Evolutionary conservation across 345 rosid species (phyloP), one percentile per base, ranked within the genome.

Genomic region (Syzygium aqueum): DNA sequence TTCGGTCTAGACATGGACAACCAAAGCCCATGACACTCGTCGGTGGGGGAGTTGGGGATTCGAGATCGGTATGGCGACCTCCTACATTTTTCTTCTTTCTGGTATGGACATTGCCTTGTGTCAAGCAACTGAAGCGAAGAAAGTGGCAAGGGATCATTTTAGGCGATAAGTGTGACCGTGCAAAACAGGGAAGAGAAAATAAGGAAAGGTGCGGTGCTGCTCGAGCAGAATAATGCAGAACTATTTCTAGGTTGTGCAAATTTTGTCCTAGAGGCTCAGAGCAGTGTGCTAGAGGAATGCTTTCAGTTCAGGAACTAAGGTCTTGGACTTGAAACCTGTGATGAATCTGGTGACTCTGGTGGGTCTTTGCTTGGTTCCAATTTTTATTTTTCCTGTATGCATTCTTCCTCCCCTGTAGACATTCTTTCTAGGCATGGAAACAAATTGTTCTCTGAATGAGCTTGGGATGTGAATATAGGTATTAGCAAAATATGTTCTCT

Each of bases 1-100:
- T 96, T 92, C 84, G 92, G 91, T 89, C 84, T 93, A 83, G 93
- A 90, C 16, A 23, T 89, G 49, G 91, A 92, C 46, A 90, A 91
- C 61, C 90, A 85, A 84, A 88, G 86, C 14, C 80, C 82, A 2
- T 73, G 14, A 73, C 37, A 37, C 1, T 40, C 25, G 4, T 73
- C 0, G 8, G 8, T 73, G 49, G 82, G 82, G 82, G 82, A 19
- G 4, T 73, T 73, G 82, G 82, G 21, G 82, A 73, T 73, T 49
- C 82, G 21, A 73, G 27, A 73, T 37, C 13, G 3, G 19, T 37
- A 73, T 33, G 21, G 49, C 0, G 0, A 1, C 27, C 49, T 73
- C 80, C 80, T 37, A 25, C 49, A 19, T 37, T 73, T 73, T 37
- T 49, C 49, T 73, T 73, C 49, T 73, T 67, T 67, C 82, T 73